Percentiles rank a stretch among this genome's conserved stretches.
Evolutionary conservation across 2,329 filamentous ascomycete species (phyloP).

Genomic region (Cercospora sesami): DNA sequence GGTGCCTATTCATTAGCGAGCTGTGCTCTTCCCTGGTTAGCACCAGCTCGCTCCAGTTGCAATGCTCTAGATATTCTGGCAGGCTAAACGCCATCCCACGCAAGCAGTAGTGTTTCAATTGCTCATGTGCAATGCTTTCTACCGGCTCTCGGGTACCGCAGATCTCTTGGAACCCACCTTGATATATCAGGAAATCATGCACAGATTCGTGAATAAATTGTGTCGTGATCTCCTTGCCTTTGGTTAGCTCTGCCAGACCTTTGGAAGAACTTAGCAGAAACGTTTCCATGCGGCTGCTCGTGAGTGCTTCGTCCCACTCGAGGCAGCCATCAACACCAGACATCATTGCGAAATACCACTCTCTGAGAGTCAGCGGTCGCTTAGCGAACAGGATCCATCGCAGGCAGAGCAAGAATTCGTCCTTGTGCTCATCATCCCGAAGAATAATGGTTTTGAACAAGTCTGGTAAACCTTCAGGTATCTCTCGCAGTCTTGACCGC

Average conservation of each 20-base stretch:
- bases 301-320: not conserved
- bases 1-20: not conserved
- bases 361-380: not conserved
- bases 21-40: not conserved
- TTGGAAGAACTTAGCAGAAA: not conserved
- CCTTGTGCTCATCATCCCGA: not conserved
- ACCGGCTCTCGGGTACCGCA: not conserved
- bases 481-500: not conserved
- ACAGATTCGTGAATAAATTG: not conserved
- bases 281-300: not conserved
- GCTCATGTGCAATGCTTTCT: not conserved
- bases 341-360: not conserved
- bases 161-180: not conserved
- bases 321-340: not conserved
- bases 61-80: not conserved
- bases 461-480: not conserved
- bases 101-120: not conserved
- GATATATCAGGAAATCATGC: not conserved
- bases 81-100: not conserved
- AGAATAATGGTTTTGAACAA: not conserved
- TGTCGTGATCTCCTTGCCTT: not conserved
- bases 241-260: not conserved
- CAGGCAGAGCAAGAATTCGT: not conserved
- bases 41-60: not conserved
- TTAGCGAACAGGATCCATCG: not conserved